Percentiles rank a stretch among this genome's conserved stretches.
Evolutionary conservation across 2,329 filamentous ascomycete species (phyloP).

Genomic region (Epichloe sibirici): DNA sequence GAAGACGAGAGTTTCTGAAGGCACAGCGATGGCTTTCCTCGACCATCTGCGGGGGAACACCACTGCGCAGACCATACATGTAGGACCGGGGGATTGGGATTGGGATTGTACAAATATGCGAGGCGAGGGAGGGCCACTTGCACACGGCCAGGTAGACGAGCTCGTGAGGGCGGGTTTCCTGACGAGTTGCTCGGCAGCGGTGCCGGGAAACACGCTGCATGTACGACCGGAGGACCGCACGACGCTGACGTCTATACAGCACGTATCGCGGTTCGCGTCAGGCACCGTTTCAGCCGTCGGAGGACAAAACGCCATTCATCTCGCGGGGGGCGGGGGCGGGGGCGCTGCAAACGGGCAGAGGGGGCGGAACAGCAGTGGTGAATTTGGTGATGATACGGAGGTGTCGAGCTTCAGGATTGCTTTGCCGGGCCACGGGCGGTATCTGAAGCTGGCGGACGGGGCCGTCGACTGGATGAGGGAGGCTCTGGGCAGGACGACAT

Average conservation of each 20-base stretch:
- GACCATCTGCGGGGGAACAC: constrained; percentile 38
- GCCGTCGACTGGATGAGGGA: constrained; percentile 49
- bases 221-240: constrained; percentile 40
- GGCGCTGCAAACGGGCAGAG: constrained; percentile 8
- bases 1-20: constrained; percentile 23
- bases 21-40: constrained; percentile 38
- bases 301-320: constrained; percentile 51
- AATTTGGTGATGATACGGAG: not conserved
- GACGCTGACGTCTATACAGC: constrained; percentile 47
- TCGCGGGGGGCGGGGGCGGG: constrained; percentile 45
- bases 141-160: constrained; percentile 35
- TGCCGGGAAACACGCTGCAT: constrained; percentile 25
- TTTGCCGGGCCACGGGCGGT: constrained; percentile 53
- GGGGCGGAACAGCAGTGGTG: no score
- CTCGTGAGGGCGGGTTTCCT: constrained; percentile 58
- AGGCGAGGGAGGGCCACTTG: constrained; percentile 19
- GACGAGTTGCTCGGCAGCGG: constrained; percentile 29
- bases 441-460: constrained; percentile 51
- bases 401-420: constrained; percentile 39
- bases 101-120: not conserved
- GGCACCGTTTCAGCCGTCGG: constrained; percentile 59
- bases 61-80: constrained; percentile 21
- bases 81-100: not conserved
- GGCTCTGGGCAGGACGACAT: constrained; percentile 45
- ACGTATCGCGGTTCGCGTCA: constrained; percentile 52